These are phyloP conservation scores for Leccinellum luteum DNA, from an alignment of 768 basidiomycete genomes.

Conservation along the genomic window DNA sequence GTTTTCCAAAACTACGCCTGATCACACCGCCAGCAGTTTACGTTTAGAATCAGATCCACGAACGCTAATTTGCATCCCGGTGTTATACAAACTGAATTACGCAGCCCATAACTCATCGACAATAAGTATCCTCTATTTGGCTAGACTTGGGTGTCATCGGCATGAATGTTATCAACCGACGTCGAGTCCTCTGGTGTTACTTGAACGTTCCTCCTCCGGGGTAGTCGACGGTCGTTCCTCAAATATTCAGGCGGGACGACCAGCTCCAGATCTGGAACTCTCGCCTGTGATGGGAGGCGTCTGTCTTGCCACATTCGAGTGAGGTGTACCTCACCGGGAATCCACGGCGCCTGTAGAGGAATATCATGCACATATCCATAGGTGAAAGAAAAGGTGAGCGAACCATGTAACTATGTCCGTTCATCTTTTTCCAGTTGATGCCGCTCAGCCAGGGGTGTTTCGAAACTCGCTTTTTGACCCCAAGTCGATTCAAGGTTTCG, in stretches of 20 bases:
- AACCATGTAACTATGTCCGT: slow-evolving; percentile 43
- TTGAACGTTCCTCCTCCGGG: slow-evolving; percentile 1
- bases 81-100: neutral
- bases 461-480: slow-evolving; percentile 34
- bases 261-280: slow-evolving; percentile 41
- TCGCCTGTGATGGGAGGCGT: slow-evolving; percentile 35
- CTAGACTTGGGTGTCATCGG: slow-evolving; percentile 54
- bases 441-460: slow-evolving; percentile 44
- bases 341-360: slow-evolving; percentile 40
- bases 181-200: neutral
- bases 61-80: neutral
- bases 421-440: slow-evolving; percentile 49
- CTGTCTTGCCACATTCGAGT: slow-evolving; percentile 37
- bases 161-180: neutral
- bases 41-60: neutral
- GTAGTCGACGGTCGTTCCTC: slow-evolving; percentile 38
- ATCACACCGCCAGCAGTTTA: neutral
- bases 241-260: slow-evolving; percentile 34
- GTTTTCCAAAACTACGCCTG: neutral
- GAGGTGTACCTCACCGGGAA: slow-evolving; percentile 31
- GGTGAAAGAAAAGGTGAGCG: slow-evolving; percentile 16
- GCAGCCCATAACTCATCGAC: neutral
- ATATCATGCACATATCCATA: neutral
- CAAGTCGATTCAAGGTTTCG: slow-evolving; percentile 40
- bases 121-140: neutral